These are phyloP conservation scores for Pseudogymnoascus sp. DNA, from an alignment of 2,329 filamentous ascomycete genomes.

Conservation along the genomic window DNA sequence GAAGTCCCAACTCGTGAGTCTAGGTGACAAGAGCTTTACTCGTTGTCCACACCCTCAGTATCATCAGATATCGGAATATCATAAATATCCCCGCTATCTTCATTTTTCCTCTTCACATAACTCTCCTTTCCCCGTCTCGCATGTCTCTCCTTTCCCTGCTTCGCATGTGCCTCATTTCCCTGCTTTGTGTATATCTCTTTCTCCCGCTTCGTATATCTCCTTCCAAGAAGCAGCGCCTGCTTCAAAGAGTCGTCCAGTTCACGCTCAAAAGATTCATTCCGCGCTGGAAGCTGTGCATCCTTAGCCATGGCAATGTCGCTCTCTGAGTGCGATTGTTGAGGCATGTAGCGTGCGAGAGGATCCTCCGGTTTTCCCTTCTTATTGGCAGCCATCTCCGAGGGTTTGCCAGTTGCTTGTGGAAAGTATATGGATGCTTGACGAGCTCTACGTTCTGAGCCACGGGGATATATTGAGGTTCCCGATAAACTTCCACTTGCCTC, in stretches of 20 bases:
- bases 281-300: not conserved
- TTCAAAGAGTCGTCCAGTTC: not conserved
- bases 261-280: not conserved
- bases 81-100: not conserved
- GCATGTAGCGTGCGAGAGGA: not conserved
- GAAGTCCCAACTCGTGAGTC: not conserved
- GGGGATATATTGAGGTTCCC: not conserved
- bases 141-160: not conserved
- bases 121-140: not conserved
- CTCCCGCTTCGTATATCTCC: not conserved
- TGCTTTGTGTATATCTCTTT: not conserved
- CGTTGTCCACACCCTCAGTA: not conserved
- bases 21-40: not conserved
- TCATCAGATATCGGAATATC: constrained; percentile 2
- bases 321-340: not conserved
- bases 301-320: not conserved
- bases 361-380: not conserved
- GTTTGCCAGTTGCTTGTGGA: not conserved
- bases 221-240: not conserved
- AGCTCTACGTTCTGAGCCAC: not conserved
- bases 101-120: not conserved
- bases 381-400: not conserved
- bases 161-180: not conserved
- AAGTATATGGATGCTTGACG: not conserved
- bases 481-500: not conserved